These are phyloP conservation scores for Cairneyella variabilis DNA, from an alignment of 495 filamentous ascomycete species.

Conservation along the genomic window DNA sequence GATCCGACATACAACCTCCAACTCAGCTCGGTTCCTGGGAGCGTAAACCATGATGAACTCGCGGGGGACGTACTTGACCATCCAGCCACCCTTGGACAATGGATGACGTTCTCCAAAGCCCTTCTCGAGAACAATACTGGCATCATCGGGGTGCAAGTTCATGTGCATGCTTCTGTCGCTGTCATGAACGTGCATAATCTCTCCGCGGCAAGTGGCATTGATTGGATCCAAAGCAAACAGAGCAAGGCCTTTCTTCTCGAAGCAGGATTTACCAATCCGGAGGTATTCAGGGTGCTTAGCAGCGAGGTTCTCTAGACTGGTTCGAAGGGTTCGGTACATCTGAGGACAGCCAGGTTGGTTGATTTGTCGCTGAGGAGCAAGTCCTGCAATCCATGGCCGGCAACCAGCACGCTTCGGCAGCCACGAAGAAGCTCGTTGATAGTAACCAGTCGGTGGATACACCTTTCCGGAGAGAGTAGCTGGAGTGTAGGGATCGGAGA, in stretches of 20 bases:
- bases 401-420: conserved; percentile 57
- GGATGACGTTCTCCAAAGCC: conserved; percentile 93
- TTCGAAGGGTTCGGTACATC: conserved; percentile 48
- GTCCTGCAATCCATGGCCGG: conserved; percentile 64
- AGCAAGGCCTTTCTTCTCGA: conserved; percentile 75
- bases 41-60: conserved; percentile 72
- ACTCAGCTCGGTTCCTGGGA: conserved; percentile 63
- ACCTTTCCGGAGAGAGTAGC: conserved; percentile 24
- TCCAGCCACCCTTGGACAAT: conserved; percentile 56
- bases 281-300: conserved; percentile 44
- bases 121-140: conserved; percentile 66
- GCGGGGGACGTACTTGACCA: conserved; percentile 24
- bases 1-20: conserved; percentile 65
- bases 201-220: conserved; percentile 65
- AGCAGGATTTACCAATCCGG: conserved; percentile 61
- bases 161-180: conserved; percentile 74
- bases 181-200: conserved; percentile 77
- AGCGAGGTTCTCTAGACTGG: conserved; percentile 47
- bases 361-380: conserved; percentile 76
- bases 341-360: conserved; percentile 54
- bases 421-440: conserved; percentile 25
- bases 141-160: conserved; percentile 74
- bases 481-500: conserved; percentile 51
- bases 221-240: conserved; percentile 59
- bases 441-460: conserved; percentile 42